These are phyloP conservation scores for Escallonia herrerae DNA, from an alignment of 129 eudicot species.

Conservation along the genomic window DNA sequence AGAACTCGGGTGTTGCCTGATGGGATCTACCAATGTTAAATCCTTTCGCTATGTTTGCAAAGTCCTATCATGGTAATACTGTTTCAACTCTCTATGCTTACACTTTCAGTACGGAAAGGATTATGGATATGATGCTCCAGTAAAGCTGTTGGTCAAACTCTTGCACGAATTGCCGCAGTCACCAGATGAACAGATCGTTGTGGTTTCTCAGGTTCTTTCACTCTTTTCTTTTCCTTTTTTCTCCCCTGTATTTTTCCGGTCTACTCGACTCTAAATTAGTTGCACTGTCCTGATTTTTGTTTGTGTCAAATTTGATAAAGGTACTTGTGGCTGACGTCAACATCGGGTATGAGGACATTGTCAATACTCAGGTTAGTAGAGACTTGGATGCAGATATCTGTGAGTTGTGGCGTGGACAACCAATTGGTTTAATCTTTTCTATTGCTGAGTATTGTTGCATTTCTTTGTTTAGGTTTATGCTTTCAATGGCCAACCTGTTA, in stretches of 20 bases:
- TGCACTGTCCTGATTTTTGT: background rate
- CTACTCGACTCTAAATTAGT: background rate
- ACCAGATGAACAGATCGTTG: constrained; percentile 82
- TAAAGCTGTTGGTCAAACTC: constrained; percentile 87
- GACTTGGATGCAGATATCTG: constrained; percentile 2
- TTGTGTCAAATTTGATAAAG: constrained; percentile 27
- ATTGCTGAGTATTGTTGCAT: background rate
- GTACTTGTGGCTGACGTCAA: constrained; percentile 98
- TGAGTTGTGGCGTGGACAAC: background rate
- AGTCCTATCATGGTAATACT: background rate
- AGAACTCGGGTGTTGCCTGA: no score
- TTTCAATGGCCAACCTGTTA: constrained; percentile 78
- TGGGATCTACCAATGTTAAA: background rate
- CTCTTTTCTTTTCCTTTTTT: background rate
- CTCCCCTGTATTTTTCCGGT: background rate
- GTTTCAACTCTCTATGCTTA: background rate
- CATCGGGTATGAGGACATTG: constrained; percentile 91
- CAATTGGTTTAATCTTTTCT: background rate
- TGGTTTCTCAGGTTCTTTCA: constrained; percentile 78
- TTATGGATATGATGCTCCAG: constrained; percentile 93
- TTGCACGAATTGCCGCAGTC: constrained; percentile 73
- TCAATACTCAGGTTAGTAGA: constrained; percentile 79
- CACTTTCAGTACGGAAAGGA: constrained; percentile 78
- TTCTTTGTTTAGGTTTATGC: constrained; percentile 50
- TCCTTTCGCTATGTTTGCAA: background rate